Evolutionary conservation across 2,329 filamentous ascomycete genomes (phyloP), one percentile per base, ranked within the genome.

Genomic region (Verruconis gallopava): DNA sequence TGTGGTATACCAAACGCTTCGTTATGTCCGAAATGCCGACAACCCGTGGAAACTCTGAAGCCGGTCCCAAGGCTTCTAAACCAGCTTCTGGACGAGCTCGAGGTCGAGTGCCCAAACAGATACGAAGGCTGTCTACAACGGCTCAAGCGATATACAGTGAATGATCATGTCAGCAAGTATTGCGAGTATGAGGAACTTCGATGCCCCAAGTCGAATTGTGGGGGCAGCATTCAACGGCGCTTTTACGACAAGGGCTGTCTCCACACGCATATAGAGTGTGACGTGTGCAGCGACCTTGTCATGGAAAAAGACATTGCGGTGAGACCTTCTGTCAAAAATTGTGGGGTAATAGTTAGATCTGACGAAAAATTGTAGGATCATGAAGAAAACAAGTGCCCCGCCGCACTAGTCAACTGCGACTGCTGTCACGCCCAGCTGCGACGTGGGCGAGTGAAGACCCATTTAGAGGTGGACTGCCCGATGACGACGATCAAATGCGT

Each of bases 31-130:
- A 69, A 69, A 3, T 78, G 75, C 53, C 70, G 75, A 30, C 64
- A 65, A 33, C 61, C 65, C 32, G 57, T 60, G 9, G 43, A 45
- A 15, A 12, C 9, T 4, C 4, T 43, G 6, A 48, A 53, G 14
- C 51, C 55, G 1, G 69, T 72, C 21, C 72, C 71, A 42, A 69
- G 69, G 51, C 64, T 78, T 30, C 53, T 79, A 46, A 63, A 67
- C 51, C 74, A 73, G 45, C 77, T 79, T 65, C 68, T 76, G 46
- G 71, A 77, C 49, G 75, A 77, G 46, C 64, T 79, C 30, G 55
- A 67, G 14, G 75, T 78, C 43, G 69, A 66, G 46, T 79, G 75
- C 52, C 74, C 75, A 0, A 72, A 71, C 46, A 56, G 53, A n/a
- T 55, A 56, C 17, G 63, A 67, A 9, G 75, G 75, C 4, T 79